Evolutionary conservation across 257 asterid genomes (phyloP), one percentile per base, ranked within the genome.

Genomic region (Hygrophila difformis): DNA sequence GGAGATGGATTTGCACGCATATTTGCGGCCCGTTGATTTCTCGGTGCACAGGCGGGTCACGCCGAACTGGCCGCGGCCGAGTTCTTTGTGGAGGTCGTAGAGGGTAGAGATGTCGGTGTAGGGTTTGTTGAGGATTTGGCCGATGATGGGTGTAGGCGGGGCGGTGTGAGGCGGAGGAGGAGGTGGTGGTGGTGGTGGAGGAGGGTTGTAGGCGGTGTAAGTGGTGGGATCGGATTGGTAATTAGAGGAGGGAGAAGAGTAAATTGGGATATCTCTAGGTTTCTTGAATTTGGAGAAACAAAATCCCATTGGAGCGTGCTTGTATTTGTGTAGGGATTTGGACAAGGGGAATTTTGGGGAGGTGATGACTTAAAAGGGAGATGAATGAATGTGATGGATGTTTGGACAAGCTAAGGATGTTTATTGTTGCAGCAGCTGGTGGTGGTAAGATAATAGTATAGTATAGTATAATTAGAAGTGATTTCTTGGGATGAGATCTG

Each of bases 21-120:
- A 79, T 18, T 62, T 49, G 2, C 33, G 5, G 0, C 69, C 75
- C 1, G 71, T 75, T 4, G 71, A 1, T 9, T 62, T 75, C 1
- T 75, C 84, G 0, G 73, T 75, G 66, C 89, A 79, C 43, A 75
- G 84, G 15, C 67, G 60, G 0, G 89, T 79, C 45, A 79, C 56
- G 1, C 89, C 89, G 38, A 75, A 79, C 17, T 75, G 89, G 9
- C 89, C 89, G n/a, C 89, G 8, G 9, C 89, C 84, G 0, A 79
- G 81, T 38, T 79, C 89, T 50, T 55, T 62, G 20, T 60, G 64
- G 3, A 72, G 49, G 3, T 53, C 71, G 52, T 79, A 75, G 4
- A 72, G 61, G 0, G 71, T 26, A 33, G 64, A 46, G 37, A 79
- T 70, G 70, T 75, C 84, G 3, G 52, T 33, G 49, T 43, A 64